Percentiles rank a stretch among this genome's conserved stretches.
These are phyloP conservation scores for Kazachstania kunashirensis DNA, from an alignment of 805 yeast species.

Conservation along the genomic window DNA sequence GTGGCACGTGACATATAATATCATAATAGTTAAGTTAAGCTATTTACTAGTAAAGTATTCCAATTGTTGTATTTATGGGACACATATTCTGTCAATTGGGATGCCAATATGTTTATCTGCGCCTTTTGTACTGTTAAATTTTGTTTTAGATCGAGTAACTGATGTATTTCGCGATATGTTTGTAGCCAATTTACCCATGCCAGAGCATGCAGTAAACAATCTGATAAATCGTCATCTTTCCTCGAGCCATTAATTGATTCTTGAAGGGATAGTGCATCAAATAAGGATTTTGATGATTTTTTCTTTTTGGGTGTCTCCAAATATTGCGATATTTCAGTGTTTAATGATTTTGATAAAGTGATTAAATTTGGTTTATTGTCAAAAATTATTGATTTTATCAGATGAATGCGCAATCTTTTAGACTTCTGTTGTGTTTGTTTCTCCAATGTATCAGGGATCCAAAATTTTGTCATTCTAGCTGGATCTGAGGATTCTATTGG, in stretches of 20 bases:
- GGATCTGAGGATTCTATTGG: constrained; percentile 23
- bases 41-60: too few relatives aligned
- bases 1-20: too few relatives aligned
- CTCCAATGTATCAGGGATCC: constrained; percentile 6
- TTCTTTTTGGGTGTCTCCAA: neutral
- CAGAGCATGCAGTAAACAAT: constrained; percentile 52
- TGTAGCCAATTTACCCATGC: constrained; percentile 38
- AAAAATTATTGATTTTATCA: constrained; percentile 2
- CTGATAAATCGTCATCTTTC: constrained; percentile 60
- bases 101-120: too few relatives aligned
- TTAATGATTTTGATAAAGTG: too few relatives aligned
- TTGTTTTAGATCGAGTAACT: neutral
- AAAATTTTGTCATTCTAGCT: constrained; percentile 21
- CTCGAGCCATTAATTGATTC: constrained; percentile 36
- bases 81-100: neutral
- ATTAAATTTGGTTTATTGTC: neutral
- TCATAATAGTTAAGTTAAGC: too few relatives aligned
- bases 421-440: neutral
- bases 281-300: constrained; percentile 18
- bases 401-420: constrained; percentile 1
- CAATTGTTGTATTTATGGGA: neutral
- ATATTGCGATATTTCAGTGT: neutral
- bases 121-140: too few relatives aligned
- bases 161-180: constrained; percentile 7
- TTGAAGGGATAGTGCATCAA: constrained; percentile 68